A percentile compares a stretch with the other conserved stretches of the same genome.
Evolutionary conservation across 352 stramenopile species (phyloP).

Genomic region (Aphanomyces astaci): DNA sequence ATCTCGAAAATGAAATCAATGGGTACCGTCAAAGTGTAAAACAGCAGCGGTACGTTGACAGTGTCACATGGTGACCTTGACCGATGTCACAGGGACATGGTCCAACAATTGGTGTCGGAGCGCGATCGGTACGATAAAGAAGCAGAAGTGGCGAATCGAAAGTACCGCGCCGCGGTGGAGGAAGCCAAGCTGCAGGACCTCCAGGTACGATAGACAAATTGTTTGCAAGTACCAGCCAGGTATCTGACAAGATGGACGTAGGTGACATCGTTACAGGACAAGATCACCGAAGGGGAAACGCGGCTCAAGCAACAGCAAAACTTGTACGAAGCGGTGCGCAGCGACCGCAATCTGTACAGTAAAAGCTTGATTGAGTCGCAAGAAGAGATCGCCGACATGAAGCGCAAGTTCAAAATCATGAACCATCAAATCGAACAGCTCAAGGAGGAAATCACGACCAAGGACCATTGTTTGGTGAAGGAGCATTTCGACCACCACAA

Average conservation of each 20-base stretch:
- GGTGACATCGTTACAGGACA: slow-evolving; percentile 61
- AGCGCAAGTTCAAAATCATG: slow-evolving; percentile 87
- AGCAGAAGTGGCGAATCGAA: slow-evolving; percentile 58
- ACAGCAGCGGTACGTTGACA: slow-evolving; percentile 36
- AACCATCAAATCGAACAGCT: slow-evolving; percentile 89
- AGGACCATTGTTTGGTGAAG: slow-evolving; percentile 88
- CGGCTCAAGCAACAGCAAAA: slow-evolving; percentile 92
- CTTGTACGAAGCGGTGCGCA: slow-evolving; percentile 87
- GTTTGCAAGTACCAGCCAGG: too few species aligned
- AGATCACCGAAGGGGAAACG: slow-evolving; percentile 64
- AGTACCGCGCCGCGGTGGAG: slow-evolving; percentile 77
- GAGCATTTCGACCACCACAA: slow-evolving; percentile 92
- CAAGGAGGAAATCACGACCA: slow-evolving; percentile 90
- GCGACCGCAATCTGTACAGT: slow-evolving; percentile 88
- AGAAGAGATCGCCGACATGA: slow-evolving; percentile 85
- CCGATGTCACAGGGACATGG: slow-evolving; percentile 32
- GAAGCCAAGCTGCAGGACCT: slow-evolving; percentile 72
- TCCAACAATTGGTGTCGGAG: slow-evolving; percentile 80
- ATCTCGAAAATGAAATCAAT: slow-evolving; percentile 85
- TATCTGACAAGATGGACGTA: too few species aligned
- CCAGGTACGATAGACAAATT: slow-evolving; percentile 14
- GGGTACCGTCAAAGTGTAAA: slow-evolving; percentile 76
- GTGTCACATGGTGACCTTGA: neutral
- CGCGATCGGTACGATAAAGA: slow-evolving; percentile 86
- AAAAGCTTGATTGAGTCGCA: slow-evolving; percentile 92